These are phyloP conservation scores for Pythium brassicae DNA, from an alignment of 352 stramenopile species.

Conservation along the genomic window DNA sequence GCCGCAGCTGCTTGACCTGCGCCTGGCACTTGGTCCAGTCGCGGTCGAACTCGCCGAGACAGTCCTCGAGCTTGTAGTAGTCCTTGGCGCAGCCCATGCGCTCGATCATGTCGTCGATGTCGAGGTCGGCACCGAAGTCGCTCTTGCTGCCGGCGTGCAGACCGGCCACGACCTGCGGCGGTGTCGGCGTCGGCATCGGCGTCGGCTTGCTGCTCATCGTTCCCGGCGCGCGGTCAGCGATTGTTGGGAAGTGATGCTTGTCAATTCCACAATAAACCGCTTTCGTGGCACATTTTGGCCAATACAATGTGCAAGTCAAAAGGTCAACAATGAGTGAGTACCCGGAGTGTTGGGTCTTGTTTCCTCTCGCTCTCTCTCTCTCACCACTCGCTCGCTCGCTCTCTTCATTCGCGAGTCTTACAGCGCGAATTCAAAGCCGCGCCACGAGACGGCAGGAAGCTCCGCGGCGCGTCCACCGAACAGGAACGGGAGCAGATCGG, in stretches of 20 bases:
- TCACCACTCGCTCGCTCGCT: background rate
- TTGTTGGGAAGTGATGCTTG: background rate
- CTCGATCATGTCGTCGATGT: slow-evolving; percentile 84
- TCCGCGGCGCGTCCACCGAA: no score
- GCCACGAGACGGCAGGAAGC: no score
- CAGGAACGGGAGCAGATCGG: no score
- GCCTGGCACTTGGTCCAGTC: slow-evolving; percentile 86
- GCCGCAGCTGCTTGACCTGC: slow-evolving; percentile 73
- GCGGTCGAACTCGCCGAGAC: slow-evolving; percentile 70
- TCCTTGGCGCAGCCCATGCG: slow-evolving; percentile 77
- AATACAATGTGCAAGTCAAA: background rate
- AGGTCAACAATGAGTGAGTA: no score
- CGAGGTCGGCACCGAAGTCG: slow-evolving; percentile 72
- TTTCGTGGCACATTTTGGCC: background rate
- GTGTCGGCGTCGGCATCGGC: background rate
- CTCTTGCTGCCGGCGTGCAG: slow-evolving; percentile 81
- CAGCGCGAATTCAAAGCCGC: no score
- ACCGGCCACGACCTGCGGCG: slow-evolving; percentile 37
- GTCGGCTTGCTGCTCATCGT: background rate
- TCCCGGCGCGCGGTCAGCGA: no score
- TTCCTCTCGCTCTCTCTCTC: background rate
- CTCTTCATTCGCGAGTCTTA: background rate
- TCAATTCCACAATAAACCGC: slow-evolving; percentile 7
- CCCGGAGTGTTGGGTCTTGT: no score
- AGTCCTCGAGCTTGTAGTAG: slow-evolving; percentile 87